Base-by-base conservation (phyloP, 1,284 basidiomycete genomes). In the Ustilago trichophora region DNA sequence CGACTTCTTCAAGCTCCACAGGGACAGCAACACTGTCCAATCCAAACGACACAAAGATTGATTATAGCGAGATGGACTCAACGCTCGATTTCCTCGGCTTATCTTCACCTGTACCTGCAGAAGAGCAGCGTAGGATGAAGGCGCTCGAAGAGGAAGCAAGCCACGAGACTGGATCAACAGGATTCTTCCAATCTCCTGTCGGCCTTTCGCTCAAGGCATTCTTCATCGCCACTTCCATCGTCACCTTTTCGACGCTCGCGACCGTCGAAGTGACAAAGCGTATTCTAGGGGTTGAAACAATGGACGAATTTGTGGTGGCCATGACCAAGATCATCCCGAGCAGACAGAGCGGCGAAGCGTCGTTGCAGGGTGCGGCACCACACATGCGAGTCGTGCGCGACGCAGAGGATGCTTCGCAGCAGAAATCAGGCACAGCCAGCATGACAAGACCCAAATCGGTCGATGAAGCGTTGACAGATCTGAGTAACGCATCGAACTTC, bases 251-350 rank as follows among this genome's bases (percentile, higher is more conserved):
- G 10, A 49, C 60, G 24, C 37, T 56, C 12, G 53, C 52, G 1
- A 37, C 47, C 12, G 52, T 70, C 6, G 60, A 70, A 35, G 22
- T 32, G 13, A 51, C 67, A 6, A 58, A 56, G 31, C 26, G 53
- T 16, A 33, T 44, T 11, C 21, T 70, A 1, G 67, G 55, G 12
- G 67, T 70, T 10, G 47, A 57, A 19, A 60, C 48, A 19, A 60
- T 70, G 67, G 67, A 70, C 56, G 67, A 70, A 7, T 65, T 70
- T 26, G 67, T 70, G 0, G 41, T 70, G 9, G 54, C 54, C 12
- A 70, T 70, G 67, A 54, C 60, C 6, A 49, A 44, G 32, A 47
- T 70, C 41, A 40, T 70, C 5, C 67, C 67, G 0, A 51, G 55
- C 32, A 26, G 60, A 15, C 18, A 19, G 10, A 42, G 26, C 12